Evolutionary conservation across 306 rosid species (phyloP), one percentile per base, ranked within the genome.

Genomic region (Vachellia pachyceras): DNA sequence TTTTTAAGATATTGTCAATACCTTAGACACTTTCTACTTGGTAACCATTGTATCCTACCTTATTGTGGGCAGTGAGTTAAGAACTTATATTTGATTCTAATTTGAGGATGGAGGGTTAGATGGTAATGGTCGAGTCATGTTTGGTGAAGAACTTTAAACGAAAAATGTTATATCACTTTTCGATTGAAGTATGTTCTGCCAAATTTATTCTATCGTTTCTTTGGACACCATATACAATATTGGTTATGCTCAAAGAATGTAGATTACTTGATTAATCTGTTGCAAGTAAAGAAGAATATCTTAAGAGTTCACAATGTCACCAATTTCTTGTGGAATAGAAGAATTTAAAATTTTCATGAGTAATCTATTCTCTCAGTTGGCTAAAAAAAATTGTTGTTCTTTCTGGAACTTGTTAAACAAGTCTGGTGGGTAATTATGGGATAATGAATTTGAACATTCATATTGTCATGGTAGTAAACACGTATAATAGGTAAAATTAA

Each of bases 61-160:
- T 12, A 22, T 69, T 11, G 20, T 10, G 23, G 25, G 11, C 20
- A 40, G 41, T 41, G 20, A 45, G 36, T 41, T 39, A 40, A 68
- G 20, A 41, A 45, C 36, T 20, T 39, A 18, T 68, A 39, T 46
- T n/a, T 68, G 52, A 17, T 68, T 68, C 9, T 41, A 4, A 40
- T 68, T 70, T 66, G 86, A 88, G 92, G 94, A 86, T 36, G 90
- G 88, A 47, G 89, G 83, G 76, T 75, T 87, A 18, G 84, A 55
- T 17, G 88, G 79, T 65, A 79, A 77, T 23, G 90, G 85, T 63
- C 61, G 81, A 3, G 77, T 85, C 71, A 78, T 57, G 83, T 69
- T 69, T 42, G 85, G 82, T 35, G 81, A 65, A 23, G 81, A 80
- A 44, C 85, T 75, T 77, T 82, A 75, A 65, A 69, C 80, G 33